These are phyloP conservation scores for Suillus americanus DNA, from an alignment of 768 basidiomycete species.

Conservation along the genomic window DNA sequence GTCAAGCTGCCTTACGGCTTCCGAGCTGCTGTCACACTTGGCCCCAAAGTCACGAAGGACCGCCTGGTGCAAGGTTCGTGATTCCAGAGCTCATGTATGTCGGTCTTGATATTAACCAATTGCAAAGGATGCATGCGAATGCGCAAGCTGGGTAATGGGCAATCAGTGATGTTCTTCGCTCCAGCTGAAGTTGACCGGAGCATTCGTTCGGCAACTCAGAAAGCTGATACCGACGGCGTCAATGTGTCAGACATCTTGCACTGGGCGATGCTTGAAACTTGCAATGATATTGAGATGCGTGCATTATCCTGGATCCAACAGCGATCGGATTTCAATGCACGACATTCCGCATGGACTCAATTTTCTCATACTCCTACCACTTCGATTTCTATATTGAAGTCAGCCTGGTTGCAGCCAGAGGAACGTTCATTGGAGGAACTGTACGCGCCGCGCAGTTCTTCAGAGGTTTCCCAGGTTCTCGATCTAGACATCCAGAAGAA, in stretches of 20 bases:
- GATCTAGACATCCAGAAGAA: constrained; percentile 14
- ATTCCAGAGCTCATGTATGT: background rate
- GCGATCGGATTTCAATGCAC: constrained; percentile 19
- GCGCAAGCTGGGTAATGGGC: constrained; percentile 47
- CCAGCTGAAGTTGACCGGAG: constrained; percentile 38
- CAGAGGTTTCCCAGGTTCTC: background rate
- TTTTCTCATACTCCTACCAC: constrained; percentile 6
- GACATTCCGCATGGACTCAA: constrained; percentile 18
- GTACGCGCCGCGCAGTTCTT: constrained; percentile 20
- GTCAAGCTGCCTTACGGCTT: constrained; percentile 41
- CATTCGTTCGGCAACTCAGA: constrained; percentile 31
- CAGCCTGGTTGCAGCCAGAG: constrained; percentile 43
- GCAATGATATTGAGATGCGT: constrained; percentile 38
- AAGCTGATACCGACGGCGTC: background rate
- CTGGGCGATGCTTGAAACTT: constrained; percentile 48
- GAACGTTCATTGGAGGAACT: constrained; percentile 38
- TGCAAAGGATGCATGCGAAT: constrained; percentile 51
- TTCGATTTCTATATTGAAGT: background rate
- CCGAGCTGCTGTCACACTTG: constrained; percentile 48
- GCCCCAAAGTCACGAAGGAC: constrained; percentile 50
- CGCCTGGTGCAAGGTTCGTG: constrained; percentile 14
- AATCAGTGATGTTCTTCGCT: constrained; percentile 48
- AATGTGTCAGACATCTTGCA: constrained; percentile 35
- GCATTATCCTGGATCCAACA: constrained; percentile 45
- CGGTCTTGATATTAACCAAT: background rate